Percentiles rank a stretch among this genome's conserved stretches.
Conservation (phyloP, 495 filamentous ascomycete genomes). For the Neurospora pannonica region DNA sequence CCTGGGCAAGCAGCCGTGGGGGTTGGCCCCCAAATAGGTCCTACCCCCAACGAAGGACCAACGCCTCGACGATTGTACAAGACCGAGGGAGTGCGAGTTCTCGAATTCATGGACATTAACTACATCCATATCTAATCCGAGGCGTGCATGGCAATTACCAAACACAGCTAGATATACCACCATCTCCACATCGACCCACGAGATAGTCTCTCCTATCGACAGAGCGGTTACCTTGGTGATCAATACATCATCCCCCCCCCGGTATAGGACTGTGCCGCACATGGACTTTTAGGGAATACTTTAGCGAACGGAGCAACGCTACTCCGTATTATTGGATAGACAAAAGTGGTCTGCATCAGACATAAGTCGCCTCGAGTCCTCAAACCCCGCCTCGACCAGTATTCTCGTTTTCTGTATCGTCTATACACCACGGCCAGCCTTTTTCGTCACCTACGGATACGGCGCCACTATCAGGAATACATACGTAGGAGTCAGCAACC, state of each 20-base stretch:
- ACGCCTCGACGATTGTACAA: background rate
- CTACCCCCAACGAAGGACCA: background rate
- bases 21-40: background rate
- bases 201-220: background rate
- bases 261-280: background rate
- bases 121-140: background rate
- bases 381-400: background rate
- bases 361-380: background rate
- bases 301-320: background rate
- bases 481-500: background rate
- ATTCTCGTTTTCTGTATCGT: background rate
- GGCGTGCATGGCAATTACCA: background rate
- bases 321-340: background rate
- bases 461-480: background rate
- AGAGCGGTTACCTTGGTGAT: background rate
- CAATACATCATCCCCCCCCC: background rate
- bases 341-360: background rate
- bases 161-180: background rate
- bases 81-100: background rate
- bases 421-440: background rate
- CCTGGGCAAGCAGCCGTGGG: background rate
- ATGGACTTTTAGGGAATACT: background rate
- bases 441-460: background rate
- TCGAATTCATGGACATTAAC: background rate
- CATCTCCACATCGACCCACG: background rate